Conservation (phyloP, 768 basidiomycete genomes). For the Lentinus brumalis region DNA sequence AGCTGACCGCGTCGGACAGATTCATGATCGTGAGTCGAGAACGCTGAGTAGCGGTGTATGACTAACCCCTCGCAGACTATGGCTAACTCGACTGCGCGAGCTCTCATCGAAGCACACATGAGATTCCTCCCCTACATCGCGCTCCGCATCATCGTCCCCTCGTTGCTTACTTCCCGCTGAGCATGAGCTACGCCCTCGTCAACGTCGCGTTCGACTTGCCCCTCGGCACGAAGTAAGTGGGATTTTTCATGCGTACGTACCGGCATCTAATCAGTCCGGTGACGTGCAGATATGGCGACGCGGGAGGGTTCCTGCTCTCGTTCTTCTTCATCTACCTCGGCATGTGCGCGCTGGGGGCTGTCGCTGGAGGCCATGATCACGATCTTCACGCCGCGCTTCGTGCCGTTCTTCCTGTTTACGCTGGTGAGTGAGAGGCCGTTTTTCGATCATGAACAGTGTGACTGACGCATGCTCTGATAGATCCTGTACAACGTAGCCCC, state of each 20-base stretch:
- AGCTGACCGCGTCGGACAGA: slow-evolving; percentile 8
- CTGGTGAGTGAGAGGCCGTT: too few relatives aligned
- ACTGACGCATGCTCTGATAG: too few relatives aligned
- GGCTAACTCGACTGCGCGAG: slow-evolving; percentile 32
- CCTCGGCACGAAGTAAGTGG: slow-evolving; percentile 39
- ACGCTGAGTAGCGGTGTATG: too few relatives aligned
- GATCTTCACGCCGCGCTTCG: slow-evolving; percentile 34
- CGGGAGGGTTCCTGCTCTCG: slow-evolving; percentile 33
- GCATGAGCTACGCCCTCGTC: slow-evolving; percentile 45
- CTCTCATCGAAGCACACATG: slow-evolving; percentile 40
- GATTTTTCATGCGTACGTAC: background rate
- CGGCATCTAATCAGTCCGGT: background rate
- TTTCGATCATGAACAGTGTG: too few relatives aligned
- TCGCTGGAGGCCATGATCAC: slow-evolving; percentile 37
- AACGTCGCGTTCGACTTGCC: slow-evolving; percentile 45
- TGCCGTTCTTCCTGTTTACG: slow-evolving; percentile 37
- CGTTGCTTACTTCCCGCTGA: slow-evolving; percentile 38
- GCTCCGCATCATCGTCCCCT: slow-evolving; percentile 39
- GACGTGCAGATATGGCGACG: slow-evolving; percentile 14
- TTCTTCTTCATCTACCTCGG: slow-evolving; percentile 36
- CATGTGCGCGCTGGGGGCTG: slow-evolving; percentile 37
- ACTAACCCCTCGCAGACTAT: slow-evolving; percentile 25
- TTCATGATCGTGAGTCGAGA: slow-evolving; percentile 26
- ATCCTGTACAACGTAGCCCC: too few relatives aligned
- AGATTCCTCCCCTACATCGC: slow-evolving; percentile 35